Evolutionary conservation across 2,329 filamentous ascomycete genomes (phyloP).

Genomic region (Talaromyces amestolkiae): DNA sequence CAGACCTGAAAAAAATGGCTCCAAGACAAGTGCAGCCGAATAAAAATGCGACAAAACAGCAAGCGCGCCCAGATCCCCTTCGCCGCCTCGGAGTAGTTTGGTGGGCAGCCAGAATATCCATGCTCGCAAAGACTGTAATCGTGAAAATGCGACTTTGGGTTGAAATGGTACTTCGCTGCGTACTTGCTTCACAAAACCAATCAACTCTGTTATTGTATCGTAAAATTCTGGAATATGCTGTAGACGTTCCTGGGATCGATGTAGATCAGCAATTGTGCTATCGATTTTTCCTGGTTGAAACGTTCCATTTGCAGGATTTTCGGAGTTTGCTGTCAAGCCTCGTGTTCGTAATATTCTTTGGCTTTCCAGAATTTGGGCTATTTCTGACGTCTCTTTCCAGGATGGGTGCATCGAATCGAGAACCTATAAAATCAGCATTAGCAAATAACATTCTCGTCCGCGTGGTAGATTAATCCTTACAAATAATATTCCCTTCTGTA

Average conservation of each 20-base stretch:
- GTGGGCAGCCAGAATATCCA: slow-evolving; percentile 98
- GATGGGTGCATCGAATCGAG: slow-evolving; percentile 87
- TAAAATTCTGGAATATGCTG: slow-evolving; percentile 68
- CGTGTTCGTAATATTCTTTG: slow-evolving; percentile 39
- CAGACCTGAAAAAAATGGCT: slow-evolving; percentile 87
- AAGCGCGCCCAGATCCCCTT: slow-evolving; percentile 72
- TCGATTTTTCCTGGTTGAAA: slow-evolving; percentile 60
- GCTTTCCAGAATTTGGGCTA: slow-evolving; percentile 43
- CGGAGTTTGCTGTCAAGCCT: slow-evolving; percentile 34
- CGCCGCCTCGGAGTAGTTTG: slow-evolving; percentile 72
- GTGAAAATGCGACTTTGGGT: slow-evolving; percentile 82
- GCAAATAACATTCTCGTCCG: neutral
- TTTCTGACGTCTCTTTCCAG: slow-evolving; percentile 77
- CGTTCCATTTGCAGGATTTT: slow-evolving; percentile 25
- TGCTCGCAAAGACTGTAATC: slow-evolving; percentile 79
- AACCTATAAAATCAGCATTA: slow-evolving; percentile 53
- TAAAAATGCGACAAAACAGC: slow-evolving; percentile 89
- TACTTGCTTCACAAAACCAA: slow-evolving; percentile 69
- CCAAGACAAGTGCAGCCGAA: slow-evolving; percentile 79
- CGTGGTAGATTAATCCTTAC: slow-evolving; percentile 50
- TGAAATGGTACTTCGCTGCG: slow-evolving; percentile 68
- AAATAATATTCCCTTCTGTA: slow-evolving; percentile 87
- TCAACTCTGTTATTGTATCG: slow-evolving; percentile 66
- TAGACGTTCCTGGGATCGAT: slow-evolving; percentile 58
- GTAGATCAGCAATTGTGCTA: slow-evolving; percentile 63